Evolutionary conservation across 495 filamentous ascomycete species (phyloP), one percentile per base, ranked within the genome.

Genomic region (Penicillium coprophilum): DNA sequence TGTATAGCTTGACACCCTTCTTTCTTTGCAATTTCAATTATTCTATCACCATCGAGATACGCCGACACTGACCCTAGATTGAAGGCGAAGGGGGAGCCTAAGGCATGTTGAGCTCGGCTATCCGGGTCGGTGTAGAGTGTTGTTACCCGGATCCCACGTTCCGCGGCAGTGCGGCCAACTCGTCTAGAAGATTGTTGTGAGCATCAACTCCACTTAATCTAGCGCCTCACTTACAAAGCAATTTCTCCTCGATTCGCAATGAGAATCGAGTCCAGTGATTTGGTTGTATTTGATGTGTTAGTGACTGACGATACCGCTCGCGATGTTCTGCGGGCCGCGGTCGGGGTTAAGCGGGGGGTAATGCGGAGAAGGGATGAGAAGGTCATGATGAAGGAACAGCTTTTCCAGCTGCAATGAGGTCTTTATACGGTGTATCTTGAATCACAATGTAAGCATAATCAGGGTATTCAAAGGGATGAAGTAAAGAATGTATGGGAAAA

Each of bases 241-340:
- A 99, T 99, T 69, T 99, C 94, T 57, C 94, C 94, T 60, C 94
- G 85, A 67, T 99, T 99, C 15, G 94, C 94, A 66, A 99, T 97
- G 1, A 97, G 78, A 46, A 97, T 87, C 15, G 91, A 96, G 45
- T 87, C 86, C 53, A 97, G 79, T 11, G 91, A 83, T 4, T 64
- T 68, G 32, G 43, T 58, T 21, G 56, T 40, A 23, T 54, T 61
- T 28, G 69, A 19, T 9, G 57, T 49, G 39, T 47, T 62, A 2
- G 73, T 59, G 21, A 68, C 54, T 13, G 76, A 72, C 10, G 73
- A 79, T 27, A 67, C 70, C 46, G 69, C 58, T 64, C 75, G 65
- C 46, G 58, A 67, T 40, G 64, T 66, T 50, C 71, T 65, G 56
- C 66, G 72, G 56, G 66, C 61, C 43, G 65, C 66, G 40, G 67